Evolutionary conservation across 495 filamentous ascomycete genomes (phyloP), one percentile per base, ranked within the genome.

Genomic region (Talaromyces thailandensis): DNA sequence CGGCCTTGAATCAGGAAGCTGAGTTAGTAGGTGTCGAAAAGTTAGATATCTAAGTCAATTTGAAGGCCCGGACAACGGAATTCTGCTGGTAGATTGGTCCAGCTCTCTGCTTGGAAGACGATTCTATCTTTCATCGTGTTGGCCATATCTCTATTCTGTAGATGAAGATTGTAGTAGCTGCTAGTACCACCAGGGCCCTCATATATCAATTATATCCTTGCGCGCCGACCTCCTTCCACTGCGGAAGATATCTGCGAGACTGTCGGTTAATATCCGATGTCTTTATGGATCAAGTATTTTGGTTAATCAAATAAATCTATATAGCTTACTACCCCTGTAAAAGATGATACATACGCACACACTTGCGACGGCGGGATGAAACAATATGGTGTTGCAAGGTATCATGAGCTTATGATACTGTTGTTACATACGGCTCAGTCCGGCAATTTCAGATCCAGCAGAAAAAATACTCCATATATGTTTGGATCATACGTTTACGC

Each of bases 1-100:
- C 82, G 32, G 76, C 75, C 1, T 72, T 93, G 62, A 90, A 92
- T 67, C 70, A 73, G 45, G 89, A 92, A 70, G 88, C 88, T 0
- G 77, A 82, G 64, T 68, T 64, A 50, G 81, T 86, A 8, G 82
- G 82, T 0, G 78, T 64, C 4, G 63, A 31, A 11, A 60, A 31
- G 55, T 56, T 65, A 45, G 43, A 58, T n/a, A 40, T 40, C 3
- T 40, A 40, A 4, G 1, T 6, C 35, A 16, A 2, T 37, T 16
- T 16, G 35, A 4, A 40, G 16, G 29, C 29, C 29, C 11, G 29
- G 29, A 31, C 29, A 9, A 31, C 29, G 29, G 29, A 31, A 31
- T 28, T 28, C 26, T 28, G 26, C 6, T 28, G 26, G 26, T 28
- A 28, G 26, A 28, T 6, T 28, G 2, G 26, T 28, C 2, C 26